Conservation (phyloP, 306 rosid genomes). For the Arachis stenosperma region DNA sequence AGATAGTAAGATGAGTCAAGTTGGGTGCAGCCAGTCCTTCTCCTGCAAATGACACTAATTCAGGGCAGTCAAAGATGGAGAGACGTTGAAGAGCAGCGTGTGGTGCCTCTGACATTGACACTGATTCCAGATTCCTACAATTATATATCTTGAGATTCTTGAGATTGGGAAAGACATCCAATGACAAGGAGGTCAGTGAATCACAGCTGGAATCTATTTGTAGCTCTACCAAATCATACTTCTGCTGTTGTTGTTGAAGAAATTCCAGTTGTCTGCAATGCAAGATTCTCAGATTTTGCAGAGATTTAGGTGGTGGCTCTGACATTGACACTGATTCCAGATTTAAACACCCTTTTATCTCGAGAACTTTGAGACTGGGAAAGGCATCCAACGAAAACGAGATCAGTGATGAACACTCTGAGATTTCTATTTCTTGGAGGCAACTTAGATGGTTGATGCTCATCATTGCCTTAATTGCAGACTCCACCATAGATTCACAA, state of each 20-base stretch:
- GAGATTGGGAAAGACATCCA: background rate
- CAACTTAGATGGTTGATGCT: too few relatives aligned
- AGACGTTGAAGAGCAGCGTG: background rate
- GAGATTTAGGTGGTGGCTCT: background rate
- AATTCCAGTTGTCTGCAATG: background rate
- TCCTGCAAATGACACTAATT: background rate
- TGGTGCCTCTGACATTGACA: background rate
- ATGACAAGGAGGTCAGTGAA: background rate
- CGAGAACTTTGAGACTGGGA: too few relatives aligned
- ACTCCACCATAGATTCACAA: too few relatives aligned
- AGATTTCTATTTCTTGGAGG: too few relatives aligned
- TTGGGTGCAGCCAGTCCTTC: background rate
- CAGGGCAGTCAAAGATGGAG: background rate
- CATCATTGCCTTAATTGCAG: too few relatives aligned
- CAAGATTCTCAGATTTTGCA: background rate
- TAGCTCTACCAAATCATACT: too few relatives aligned
- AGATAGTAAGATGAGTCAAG: background rate
- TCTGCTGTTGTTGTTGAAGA: background rate
- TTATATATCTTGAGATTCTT: rapidly evolving
- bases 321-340: background rate
- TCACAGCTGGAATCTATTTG: background rate
- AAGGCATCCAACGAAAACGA: too few relatives aligned
- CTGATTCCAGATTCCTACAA: background rate
- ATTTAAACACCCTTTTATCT: background rate
- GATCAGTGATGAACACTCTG: too few relatives aligned